Percentiles rank a stretch among this genome's conserved stretches.
Evolutionary conservation across 2,329 filamentous ascomycete genomes (phyloP).

Genomic region (Fusarium succisae): DNA sequence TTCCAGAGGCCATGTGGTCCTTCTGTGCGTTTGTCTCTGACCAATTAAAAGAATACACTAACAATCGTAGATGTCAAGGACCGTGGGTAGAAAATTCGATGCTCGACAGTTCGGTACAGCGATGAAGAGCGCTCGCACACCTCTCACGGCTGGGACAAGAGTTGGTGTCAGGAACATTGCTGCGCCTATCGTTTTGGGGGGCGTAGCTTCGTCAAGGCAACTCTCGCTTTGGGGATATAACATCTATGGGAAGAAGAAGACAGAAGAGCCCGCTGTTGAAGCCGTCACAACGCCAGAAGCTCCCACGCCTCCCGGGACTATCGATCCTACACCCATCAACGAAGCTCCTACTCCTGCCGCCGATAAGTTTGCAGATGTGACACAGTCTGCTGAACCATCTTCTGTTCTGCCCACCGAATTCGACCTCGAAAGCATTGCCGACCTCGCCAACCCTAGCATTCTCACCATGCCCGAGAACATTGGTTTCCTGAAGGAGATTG

Average conservation of each 20-base stretch:
- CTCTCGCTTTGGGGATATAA: constrained; percentile 49
- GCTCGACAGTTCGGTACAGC: constrained; percentile 50
- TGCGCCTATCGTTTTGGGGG: constrained; percentile 46
- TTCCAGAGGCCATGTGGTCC: constrained; percentile 45
- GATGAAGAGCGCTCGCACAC: constrained; percentile 34
- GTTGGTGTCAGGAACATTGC: constrained; percentile 32
- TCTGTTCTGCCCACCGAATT: constrained; percentile 43
- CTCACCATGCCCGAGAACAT: constrained; percentile 76
- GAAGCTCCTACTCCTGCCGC: constrained; percentile 33
- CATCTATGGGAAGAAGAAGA: constrained; percentile 42
- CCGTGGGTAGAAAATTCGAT: constrained; percentile 45
- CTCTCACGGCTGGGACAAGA: constrained; percentile 36
- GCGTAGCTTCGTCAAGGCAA: constrained; percentile 44
- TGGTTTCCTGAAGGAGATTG: constrained; percentile 84
- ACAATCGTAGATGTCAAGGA: constrained; percentile 38
- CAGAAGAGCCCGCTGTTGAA: constrained; percentile 32
- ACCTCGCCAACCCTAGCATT: constrained; percentile 54
- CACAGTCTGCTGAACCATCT: constrained; percentile 30
- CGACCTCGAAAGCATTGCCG: constrained; percentile 48
- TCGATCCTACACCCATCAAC: constrained; percentile 15
- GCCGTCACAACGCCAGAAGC: constrained; percentile 26
- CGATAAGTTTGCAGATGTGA: constrained; percentile 29
- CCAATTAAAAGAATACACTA: not conserved
- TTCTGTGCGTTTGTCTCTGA: constrained; percentile 38
- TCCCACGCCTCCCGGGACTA: constrained; percentile 25